Evolutionary conservation across 176 grass and related monocot genomes (phyloP), one percentile per base, ranked within the genome.

Genomic region (Canna indica): DNA sequence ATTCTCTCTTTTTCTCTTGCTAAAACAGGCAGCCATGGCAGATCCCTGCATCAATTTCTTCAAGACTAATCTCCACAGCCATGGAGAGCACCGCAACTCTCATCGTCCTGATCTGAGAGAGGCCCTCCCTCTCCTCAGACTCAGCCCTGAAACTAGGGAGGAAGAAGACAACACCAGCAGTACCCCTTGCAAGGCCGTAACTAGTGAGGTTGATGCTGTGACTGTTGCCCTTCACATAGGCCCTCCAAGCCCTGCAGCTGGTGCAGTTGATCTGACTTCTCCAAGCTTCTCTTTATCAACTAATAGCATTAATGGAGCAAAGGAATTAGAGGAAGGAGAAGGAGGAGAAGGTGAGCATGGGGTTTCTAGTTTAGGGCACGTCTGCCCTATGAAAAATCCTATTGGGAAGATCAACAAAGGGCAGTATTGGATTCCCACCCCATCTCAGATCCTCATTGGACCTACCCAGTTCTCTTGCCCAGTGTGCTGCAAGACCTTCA

Each of bases 381-480:
- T 84, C 47, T 85, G 83, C 29, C 58, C 72, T 70, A 35, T 75
- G 13, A 44, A 86, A 12, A 90, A 84, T 50, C 84, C 87, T 73
- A 86, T 96, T 61, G 91, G 91, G 34, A 91, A 69, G 85, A 88
- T 96, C 33, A 96, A 91, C 88, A 96, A 96, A 66, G 91, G 91
- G 12, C 91, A 96, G 75, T 91, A 96, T 73, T 96, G 91, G 91
- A 96, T 96, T 73, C 91, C 91, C 29, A 96, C 91, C 24, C 91
- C 91, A 53, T 85, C 91, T 45, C 91, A 96, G 80, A 96, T 96
- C 78, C 80, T 96, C 42, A 91, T 96, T 69, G 91, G 91, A 6
- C 91, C 91, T 1, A 96, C 91, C 36, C 91, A 96, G 83, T 96
- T 96, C 88, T 96, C 88, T 25, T 96, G 91, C 54, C 91, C 91